Conservation (phyloP, 2,329 filamentous ascomycete species). For the Verticillium alfalfae region DNA sequence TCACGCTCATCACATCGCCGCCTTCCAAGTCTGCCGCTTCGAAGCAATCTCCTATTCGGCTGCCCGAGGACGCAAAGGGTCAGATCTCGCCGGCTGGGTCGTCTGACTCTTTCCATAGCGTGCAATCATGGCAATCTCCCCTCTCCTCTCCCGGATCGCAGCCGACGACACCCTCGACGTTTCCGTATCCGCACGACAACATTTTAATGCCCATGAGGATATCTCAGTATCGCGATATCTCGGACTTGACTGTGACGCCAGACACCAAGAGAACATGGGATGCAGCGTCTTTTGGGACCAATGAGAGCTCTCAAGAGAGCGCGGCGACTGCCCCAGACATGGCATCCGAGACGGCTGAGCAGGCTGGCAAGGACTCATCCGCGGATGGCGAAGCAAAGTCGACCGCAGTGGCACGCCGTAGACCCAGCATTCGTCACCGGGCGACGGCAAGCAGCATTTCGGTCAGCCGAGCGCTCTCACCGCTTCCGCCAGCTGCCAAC, state of each 20-base stretch:
- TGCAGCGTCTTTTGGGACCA: slow-evolving; percentile 17
- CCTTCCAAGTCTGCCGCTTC: slow-evolving; percentile 23
- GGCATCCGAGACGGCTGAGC: slow-evolving; percentile 2
- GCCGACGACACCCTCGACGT: slow-evolving; percentile 27
- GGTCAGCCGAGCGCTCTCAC: slow-evolving; percentile 53
- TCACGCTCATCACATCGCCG: slow-evolving; percentile 29
- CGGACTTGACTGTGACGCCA: slow-evolving; percentile 26
- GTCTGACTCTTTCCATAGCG: slow-evolving; percentile 49
- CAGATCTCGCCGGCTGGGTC: slow-evolving; percentile 38
- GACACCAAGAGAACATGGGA: slow-evolving; percentile 21
- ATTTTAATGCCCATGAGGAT: slow-evolving; percentile 26
- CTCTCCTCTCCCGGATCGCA: slow-evolving; percentile 38
- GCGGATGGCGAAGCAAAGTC: slow-evolving; percentile 9
- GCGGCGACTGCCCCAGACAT: slow-evolving; percentile 15
- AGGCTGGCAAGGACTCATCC: slow-evolving; percentile 1
- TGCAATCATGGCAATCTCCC: slow-evolving; percentile 46
- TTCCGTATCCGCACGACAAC: slow-evolving; percentile 33
- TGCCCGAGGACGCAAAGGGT: slow-evolving; percentile 14
- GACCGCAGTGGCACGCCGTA: slow-evolving; percentile 23
- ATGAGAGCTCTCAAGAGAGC: slow-evolving; percentile 19
- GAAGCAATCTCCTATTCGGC: slow-evolving; percentile 4
- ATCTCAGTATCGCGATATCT: slow-evolving; percentile 21
- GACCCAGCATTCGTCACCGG: slow-evolving; percentile 43
- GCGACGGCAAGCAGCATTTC: slow-evolving; percentile 47
- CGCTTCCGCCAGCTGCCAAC: slow-evolving; percentile 63